Evolutionary conservation across 2,329 filamentous ascomycete species (phyloP), one percentile per base, ranked within the genome.

Genomic region (Cladosporium velox): DNA sequence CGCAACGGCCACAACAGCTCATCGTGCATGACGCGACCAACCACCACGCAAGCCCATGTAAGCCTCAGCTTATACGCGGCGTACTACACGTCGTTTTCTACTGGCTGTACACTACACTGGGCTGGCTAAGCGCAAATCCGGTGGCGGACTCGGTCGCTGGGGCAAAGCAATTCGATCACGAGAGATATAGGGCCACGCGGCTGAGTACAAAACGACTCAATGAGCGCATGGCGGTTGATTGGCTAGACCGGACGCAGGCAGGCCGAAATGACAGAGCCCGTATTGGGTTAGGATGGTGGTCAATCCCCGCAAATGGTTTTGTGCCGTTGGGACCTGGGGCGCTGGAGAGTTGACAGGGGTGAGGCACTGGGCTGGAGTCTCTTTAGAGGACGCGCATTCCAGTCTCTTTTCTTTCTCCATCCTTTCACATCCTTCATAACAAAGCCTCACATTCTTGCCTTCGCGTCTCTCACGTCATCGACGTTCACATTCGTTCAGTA

Each of bases 401-500:
- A 41, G 59, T 54, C 32, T 24, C 24, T 30, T 32, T 26, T 64
- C 49, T n/a, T 55, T 30, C 34, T 32, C 21, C 51, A 28, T 52
- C 60, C 51, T 41, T 47, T 57, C 47, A 30, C 47, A 44, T 44
- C 24, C 35, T 41, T 59, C 57, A 55, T n/a, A 64, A 64, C 61
- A 64, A 64, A 64, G 61, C 32, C 61, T 54, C 59, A 21, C 38
- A 44, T 54, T 54, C 47, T 63, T 63, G 47, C 47, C 34, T 30
- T 52, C 47, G 44, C 47, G 15, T 63, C 24, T 3, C n/a, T 15
- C 24, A 64, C 61, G 61, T 64, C 61, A 64, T 57, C 61, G 61
- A 64, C 61, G 35, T 57, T 26, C 61, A 54, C 61, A 18, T 47
- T 64, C 61, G 61, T 64, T 64, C 61, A 64, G 35, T 38, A 38